Conservation (phyloP, 495 filamentous ascomycete genomes). For the Letharia columbiana region DNA sequence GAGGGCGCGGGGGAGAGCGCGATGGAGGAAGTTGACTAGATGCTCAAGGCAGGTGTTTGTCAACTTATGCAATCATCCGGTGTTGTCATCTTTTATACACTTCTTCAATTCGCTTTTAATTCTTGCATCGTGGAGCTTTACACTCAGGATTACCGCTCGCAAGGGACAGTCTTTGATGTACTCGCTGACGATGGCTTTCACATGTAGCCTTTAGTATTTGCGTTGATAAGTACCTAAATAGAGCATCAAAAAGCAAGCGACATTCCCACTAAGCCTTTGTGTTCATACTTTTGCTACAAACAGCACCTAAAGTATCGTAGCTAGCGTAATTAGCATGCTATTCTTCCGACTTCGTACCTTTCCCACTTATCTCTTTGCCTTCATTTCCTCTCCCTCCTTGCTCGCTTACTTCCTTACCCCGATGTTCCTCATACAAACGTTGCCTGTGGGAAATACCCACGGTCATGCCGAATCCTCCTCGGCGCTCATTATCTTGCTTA, state of each 20-base stretch:
- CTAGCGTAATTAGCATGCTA: too few species aligned
- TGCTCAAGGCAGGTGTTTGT: slow-evolving; percentile 20
- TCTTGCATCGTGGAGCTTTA: slow-evolving; percentile 7
- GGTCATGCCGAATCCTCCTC: neutral
- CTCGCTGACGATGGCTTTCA: slow-evolving; percentile 1
- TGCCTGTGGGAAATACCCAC: neutral
- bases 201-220: slow-evolving; percentile 16
- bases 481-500: neutral
- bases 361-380: neutral
- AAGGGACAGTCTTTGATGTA: neutral
- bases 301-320: neutral
- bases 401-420: neutral
- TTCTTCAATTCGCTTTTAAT: slow-evolving; percentile 16
- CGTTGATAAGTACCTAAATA: slow-evolving; percentile 14
- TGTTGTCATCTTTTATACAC: slow-evolving; percentile 14
- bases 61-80: slow-evolving; percentile 9
- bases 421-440: neutral
- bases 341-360: too few species aligned
- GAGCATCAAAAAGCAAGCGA: slow-evolving; percentile 15
- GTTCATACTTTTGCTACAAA: neutral
- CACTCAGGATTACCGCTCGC: neutral
- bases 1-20: slow-evolving; percentile 51
- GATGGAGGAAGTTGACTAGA: slow-evolving; percentile 70
- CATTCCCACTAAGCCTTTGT: neutral
- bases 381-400: neutral